Percentiles rank a stretch among this genome's conserved stretches.
phyloP scores from a whole-genome alignment of 345 rosid species.

The Salix suchowensis region DNA sequence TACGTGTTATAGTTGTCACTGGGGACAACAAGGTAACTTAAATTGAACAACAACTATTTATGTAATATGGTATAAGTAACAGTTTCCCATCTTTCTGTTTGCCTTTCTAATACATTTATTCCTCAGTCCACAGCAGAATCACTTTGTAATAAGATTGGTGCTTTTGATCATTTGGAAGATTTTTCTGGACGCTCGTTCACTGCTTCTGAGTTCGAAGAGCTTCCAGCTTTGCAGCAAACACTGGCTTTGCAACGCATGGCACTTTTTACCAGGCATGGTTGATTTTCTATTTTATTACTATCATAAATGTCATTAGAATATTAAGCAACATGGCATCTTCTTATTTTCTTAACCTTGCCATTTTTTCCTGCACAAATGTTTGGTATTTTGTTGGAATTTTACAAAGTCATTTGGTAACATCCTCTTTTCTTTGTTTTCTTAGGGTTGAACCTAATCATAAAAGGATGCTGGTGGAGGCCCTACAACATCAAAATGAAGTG shows the following conservation, averaged over 20 bases:
- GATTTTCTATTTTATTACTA: neutral
- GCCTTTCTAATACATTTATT: constrained; percentile 23
- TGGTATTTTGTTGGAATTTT: constrained; percentile 8
- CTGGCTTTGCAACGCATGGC: constrained; percentile 84
- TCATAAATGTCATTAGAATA: neutral
- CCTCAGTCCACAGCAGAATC: constrained; percentile 97
- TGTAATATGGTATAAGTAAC: neutral
- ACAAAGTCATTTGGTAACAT: neutral
- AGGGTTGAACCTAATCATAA: constrained; percentile 99
- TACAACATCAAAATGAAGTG: constrained; percentile 97
- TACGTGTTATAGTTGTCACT: constrained; percentile 97
- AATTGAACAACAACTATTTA: constrained; percentile 2
- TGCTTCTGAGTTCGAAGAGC: constrained; percentile 93
- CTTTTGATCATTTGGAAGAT: constrained; percentile 84
- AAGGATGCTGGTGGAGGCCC: constrained; percentile 97
- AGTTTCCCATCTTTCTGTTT: constrained; percentile 9
- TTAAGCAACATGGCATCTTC: neutral
- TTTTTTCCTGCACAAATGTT: neutral
- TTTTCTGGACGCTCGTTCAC: constrained; percentile 81
- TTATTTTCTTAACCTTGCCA: neutral
- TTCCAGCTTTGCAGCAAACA: constrained; percentile 83
- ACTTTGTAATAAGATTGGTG: constrained; percentile 88
- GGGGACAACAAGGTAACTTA: constrained; percentile 92
- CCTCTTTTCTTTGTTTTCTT: constrained; percentile 12
- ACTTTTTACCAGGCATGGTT: constrained; percentile 72